These are phyloP conservation scores for Fusarium annulatum DNA, from an alignment of 2,329 filamentous ascomycete genomes.

Conservation along the genomic window DNA sequence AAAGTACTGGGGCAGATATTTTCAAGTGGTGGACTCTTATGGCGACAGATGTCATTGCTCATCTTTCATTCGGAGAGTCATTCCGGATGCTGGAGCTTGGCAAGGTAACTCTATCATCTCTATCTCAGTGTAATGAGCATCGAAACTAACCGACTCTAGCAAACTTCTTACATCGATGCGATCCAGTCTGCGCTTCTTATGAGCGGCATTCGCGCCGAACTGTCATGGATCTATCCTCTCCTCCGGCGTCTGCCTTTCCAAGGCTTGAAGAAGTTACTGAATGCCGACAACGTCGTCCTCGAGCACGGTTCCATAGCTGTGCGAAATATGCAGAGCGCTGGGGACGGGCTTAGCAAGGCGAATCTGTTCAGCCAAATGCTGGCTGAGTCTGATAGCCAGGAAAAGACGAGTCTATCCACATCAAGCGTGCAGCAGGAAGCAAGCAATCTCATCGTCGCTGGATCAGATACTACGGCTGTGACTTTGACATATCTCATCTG, in stretches of 20 bases:
- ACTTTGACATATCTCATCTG: conserved; percentile 29
- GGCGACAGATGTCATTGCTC: conserved; percentile 25
- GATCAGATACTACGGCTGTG: conserved; percentile 20
- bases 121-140: neutral
- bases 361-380: conserved; percentile 5
- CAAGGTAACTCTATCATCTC: neutral
- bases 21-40: conserved; percentile 37
- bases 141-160: neutral
- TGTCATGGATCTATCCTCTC: neutral
- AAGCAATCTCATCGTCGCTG: conserved; percentile 15
- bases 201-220: neutral
- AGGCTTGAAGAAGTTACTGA: neutral
- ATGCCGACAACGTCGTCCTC: neutral
- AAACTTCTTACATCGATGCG: conserved; percentile 1
- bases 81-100: conserved; percentile 27
- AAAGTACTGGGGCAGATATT: neutral
- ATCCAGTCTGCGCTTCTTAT: neutral
- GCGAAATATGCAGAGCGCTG: neutral
- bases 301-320: neutral
- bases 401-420: neutral
- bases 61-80: conserved; percentile 26
- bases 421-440: neutral
- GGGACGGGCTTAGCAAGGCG: neutral
- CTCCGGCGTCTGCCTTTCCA: neutral
- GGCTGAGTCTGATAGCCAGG: neutral